phyloP scores from a whole-genome alignment of 306 rosid species.

The Canavalia ensiformis region DNA sequence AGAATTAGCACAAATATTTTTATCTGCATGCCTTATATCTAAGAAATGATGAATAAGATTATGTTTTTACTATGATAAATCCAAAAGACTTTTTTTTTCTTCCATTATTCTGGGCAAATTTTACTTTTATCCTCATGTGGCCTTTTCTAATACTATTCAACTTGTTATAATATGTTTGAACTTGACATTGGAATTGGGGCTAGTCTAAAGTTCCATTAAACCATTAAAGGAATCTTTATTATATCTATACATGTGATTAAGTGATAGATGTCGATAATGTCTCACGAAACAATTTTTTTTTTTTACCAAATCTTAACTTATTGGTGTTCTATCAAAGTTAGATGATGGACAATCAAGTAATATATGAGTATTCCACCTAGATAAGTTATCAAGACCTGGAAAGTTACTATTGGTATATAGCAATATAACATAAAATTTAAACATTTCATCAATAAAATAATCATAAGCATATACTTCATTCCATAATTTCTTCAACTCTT shows the following conservation, averaged over 20 bases:
- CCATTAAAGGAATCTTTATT: no score
- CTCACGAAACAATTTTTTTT: not conserved
- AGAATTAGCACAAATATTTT: not conserved
- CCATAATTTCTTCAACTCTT: not conserved
- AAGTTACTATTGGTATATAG: not conserved
- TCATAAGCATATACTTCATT: not conserved
- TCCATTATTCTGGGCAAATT: not conserved
- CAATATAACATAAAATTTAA: not conserved
- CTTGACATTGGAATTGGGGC: not conserved
- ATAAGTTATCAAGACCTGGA: not conserved
- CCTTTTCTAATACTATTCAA: not conserved
- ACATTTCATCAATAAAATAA: not conserved
- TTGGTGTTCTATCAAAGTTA: no score
- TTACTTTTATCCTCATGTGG: not conserved
- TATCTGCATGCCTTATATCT: conserved; percentile 21
- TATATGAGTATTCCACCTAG: conserved; percentile 8
- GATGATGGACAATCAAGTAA: not conserved
- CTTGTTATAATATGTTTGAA: not conserved
- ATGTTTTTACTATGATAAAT: not conserved
- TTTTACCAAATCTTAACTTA: not conserved
- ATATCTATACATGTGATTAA: conserved; percentile 3
- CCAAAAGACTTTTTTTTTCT: not conserved
- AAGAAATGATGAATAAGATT: not conserved
- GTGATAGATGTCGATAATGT: not conserved
- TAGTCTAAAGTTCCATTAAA: no score